Evolutionary conservation across 192 early-diverging fungal genomes (phyloP).

Genomic region (Coemansia sp.): DNA sequence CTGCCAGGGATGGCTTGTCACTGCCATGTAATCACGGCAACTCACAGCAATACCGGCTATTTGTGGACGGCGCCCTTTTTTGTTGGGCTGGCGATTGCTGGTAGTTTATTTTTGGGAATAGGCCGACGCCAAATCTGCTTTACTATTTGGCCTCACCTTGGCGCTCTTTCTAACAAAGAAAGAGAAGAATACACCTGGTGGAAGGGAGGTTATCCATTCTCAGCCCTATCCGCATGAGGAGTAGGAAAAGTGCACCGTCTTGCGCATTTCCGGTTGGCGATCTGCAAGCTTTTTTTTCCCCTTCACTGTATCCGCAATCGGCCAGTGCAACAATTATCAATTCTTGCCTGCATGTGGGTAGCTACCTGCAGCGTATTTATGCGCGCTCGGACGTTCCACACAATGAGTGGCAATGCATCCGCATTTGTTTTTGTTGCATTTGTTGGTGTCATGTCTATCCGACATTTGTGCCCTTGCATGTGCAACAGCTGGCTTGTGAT

Average conservation of each 20-base stretch:
- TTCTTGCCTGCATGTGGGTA: not conserved
- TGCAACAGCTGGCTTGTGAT: not conserved
- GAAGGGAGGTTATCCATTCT: conserved; percentile 5
- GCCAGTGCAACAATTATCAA: not conserved
- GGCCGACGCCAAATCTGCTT: not conserved
- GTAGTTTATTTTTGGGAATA: not conserved
- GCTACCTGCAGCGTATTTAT: conserved; percentile 1
- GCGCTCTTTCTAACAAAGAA: not conserved
- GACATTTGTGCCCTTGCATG: not conserved
- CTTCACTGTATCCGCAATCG: not conserved
- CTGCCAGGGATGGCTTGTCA: not conserved
- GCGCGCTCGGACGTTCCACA: not conserved
- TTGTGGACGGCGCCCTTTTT: not conserved
- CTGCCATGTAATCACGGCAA: not conserved
- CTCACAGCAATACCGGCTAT: not conserved
- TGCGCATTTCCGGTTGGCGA: not conserved
- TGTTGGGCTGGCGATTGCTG: not conserved
- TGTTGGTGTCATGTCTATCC: conserved; percentile 1
- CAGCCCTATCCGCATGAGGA: not conserved
- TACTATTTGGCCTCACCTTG: not conserved
- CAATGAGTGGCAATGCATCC: not conserved
- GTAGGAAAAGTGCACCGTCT: not conserved
- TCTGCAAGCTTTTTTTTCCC: conserved; percentile 5
- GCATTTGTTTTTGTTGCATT: not conserved
- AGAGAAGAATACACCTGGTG: not conserved